Conservation (phyloP, 1,284 basidiomycete species). For the Schizophyllum amplum region DNA sequence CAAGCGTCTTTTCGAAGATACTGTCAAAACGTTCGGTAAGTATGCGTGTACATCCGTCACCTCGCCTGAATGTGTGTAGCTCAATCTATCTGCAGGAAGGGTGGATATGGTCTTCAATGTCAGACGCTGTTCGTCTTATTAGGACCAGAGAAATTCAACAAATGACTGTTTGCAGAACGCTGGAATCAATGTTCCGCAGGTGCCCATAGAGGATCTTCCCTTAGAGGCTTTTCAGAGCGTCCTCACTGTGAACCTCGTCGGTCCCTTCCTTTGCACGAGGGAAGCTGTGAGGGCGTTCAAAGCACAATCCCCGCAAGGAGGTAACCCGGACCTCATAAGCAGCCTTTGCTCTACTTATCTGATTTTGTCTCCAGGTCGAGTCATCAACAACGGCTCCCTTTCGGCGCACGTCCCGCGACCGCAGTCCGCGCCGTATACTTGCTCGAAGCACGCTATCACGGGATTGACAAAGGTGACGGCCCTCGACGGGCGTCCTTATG, state of each 20-base stretch:
- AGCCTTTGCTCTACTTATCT: neutral
- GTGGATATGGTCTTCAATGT: slow-evolving; percentile 80
- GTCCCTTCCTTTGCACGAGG: slow-evolving; percentile 69
- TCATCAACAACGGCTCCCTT: slow-evolving; percentile 82
- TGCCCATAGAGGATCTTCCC: slow-evolving; percentile 57
- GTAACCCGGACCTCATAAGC: slow-evolving; percentile 22
- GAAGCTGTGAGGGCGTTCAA: slow-evolving; percentile 74
- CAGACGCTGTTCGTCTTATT: slow-evolving; percentile 6
- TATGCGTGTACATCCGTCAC: slow-evolving; percentile 1
- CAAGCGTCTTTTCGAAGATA: slow-evolving; percentile 45
- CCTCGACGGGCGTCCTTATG: slow-evolving; percentile 66
- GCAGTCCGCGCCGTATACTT: slow-evolving; percentile 58
- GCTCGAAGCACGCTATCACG: slow-evolving; percentile 71
- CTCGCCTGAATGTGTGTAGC: neutral
- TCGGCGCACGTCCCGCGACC: slow-evolving; percentile 70
- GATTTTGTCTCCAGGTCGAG: slow-evolving; percentile 37
- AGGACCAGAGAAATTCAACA: neutral
- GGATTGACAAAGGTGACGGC: slow-evolving; percentile 71
- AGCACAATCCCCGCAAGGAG: slow-evolving; percentile 61
- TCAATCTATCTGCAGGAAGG: slow-evolving; percentile 34
- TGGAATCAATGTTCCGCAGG: slow-evolving; percentile 43
- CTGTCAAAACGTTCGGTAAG: slow-evolving; percentile 52
- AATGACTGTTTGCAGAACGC: slow-evolving; percentile 44
- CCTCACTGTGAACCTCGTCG: slow-evolving; percentile 65
- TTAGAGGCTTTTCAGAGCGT: slow-evolving; percentile 56